Evolutionary conservation across 192 early-diverging fungal species (phyloP), one percentile per base, ranked within the genome.

Genomic region (Spinellus fusiger): DNA sequence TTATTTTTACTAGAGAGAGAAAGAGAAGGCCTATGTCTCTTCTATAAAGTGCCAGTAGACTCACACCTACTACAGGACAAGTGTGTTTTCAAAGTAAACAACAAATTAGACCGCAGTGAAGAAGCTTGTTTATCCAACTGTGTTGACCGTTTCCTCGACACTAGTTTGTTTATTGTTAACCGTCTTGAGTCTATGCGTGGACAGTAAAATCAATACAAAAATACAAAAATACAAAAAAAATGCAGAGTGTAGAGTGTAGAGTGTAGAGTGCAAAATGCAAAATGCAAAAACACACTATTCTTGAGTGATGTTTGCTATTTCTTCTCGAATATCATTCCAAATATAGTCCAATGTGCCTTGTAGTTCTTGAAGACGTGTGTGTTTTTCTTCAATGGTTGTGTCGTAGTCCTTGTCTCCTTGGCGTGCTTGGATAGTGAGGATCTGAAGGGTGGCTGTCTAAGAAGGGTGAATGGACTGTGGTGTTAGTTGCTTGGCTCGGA

Each of bases 121-220:
- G 69, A 73, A 52, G 54, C 69, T 28, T 89, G 87, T 61, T 67
- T 89, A 51, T 71, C 81, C 25, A 87, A 87, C 80, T 89, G 87
- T 68, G 87, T 89, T 12, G 79, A 76, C 15, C 79, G 87, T 46
- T 89, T 89, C 61, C 66, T 89, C 20, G 87, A 89, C 61, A 76
- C 77, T 59, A 80, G 77, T 56, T 59, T 81, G 47, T 73, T 82
- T 56, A 76, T 86, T 54, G 75, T 86, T 23, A 82, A 82, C 50
- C 74, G 76, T 35, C 59, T 88, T 18, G 73, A 78, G n/a, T n/a
- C n/a, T n/a, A n/a, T n/a, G n/a, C n/a, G n/a, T n/a, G n/a, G n/a
- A n/a, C n/a, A n/a, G n/a, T n/a, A n/a, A n/a, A n/a, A n/a, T n/a
- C n/a, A n/a, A n/a, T n/a, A n/a, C n/a, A n/a, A n/a, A n/a, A n/a